Evolutionary conservation across 352 stramenopile genomes (phyloP), one percentile per base, ranked within the genome.

Genomic region (Phytopythium vexans): DNA sequence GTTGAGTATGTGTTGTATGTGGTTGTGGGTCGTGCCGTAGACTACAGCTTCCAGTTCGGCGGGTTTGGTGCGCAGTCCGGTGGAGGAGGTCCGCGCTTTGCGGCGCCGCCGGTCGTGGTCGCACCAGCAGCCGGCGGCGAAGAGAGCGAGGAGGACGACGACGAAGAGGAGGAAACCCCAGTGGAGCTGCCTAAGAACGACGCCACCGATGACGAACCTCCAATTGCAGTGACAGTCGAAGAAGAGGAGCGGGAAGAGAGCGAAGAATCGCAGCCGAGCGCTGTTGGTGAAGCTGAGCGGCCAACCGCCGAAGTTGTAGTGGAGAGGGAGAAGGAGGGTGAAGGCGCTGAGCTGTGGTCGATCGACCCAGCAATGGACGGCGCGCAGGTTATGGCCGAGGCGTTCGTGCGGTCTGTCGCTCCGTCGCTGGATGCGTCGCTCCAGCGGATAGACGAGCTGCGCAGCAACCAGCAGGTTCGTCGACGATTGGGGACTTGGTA

Each of bases 341-440:
- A 66, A 31, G 58, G 57, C 7, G 45, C 56, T 21, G 49, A 60
- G 9, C 42, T 70, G 33, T 88, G 78, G 78, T 10, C 54, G 2
- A 49, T 80, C 27, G 68, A 84, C 35, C 56, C 49, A 3, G 69
- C 64, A 15, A 40, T 79, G n/a, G 66, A 85, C 44, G 81, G 74
- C 33, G 52, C 74, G 27, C 64, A 75, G 6, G 57, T 82, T 31
- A 89, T 89, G 76, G 70, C 70, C 38, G 52, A 74, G 16, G 68
- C 75, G 12, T 68, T 92, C 39, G 59, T 89, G 35, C 50, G 69
- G 9, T 75, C 64, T 11, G 47, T 92, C 6, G 66, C 77, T 50
- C 82, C 82, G 6, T 84, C 77, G 36, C 54, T 92, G 14, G 78
- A 92, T 39, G 66, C 65, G 12, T 80, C 82, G 35, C 86, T 92